A percentile compares a stretch with the other conserved stretches of the same genome.
Evolutionary conservation across 768 basidiomycete genomes (phyloP).

Genomic region (Butyriboletus loyo): DNA sequence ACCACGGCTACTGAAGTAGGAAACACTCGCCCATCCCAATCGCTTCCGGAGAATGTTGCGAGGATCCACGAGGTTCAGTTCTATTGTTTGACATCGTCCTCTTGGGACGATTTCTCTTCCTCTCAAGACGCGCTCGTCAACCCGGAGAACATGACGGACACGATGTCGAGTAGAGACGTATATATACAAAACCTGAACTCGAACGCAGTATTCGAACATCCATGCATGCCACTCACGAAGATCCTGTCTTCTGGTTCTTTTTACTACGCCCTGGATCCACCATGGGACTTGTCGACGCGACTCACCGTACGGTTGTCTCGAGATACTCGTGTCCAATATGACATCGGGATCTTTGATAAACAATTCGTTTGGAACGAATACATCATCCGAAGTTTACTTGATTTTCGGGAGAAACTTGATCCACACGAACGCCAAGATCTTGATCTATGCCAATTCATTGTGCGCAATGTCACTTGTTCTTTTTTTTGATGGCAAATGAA

Average conservation of each 20-base stretch:
- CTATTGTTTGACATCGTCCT: constrained; percentile 77
- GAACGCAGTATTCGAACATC: constrained; percentile 76
- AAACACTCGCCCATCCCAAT: constrained; percentile 59
- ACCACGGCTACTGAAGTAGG: constrained; percentile 75
- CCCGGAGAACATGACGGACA: constrained; percentile 52
- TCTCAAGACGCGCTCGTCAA: constrained; percentile 52
- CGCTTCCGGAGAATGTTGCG: constrained; percentile 62
- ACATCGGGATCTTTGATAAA: constrained; percentile 68
- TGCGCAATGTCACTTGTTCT: constrained; percentile 39
- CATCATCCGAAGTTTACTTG: constrained; percentile 80
- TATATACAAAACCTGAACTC: constrained; percentile 37
- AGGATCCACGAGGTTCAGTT: constrained; percentile 89
- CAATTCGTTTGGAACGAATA: constrained; percentile 96
- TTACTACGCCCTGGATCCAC: constrained; percentile 80
- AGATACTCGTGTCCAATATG: constrained; percentile 41
- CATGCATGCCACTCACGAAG: constrained; percentile 85
- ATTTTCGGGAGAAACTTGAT: constrained; percentile 81
- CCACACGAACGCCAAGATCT: constrained; percentile 65
- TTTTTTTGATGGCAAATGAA: constrained; percentile 6
- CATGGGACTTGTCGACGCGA: constrained; percentile 89
- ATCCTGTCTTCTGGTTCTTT: constrained; percentile 91
- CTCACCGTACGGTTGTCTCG: constrained; percentile 66
- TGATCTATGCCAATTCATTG: constrained; percentile 82
- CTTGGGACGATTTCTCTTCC: constrained; percentile 75
- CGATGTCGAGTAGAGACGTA: constrained; percentile 42